Percentiles rank a stretch among this genome's conserved stretches.
Evolutionary conservation across 1,284 basidiomycete genomes (phyloP).

Genomic region (Tilletiaria anomala): DNA sequence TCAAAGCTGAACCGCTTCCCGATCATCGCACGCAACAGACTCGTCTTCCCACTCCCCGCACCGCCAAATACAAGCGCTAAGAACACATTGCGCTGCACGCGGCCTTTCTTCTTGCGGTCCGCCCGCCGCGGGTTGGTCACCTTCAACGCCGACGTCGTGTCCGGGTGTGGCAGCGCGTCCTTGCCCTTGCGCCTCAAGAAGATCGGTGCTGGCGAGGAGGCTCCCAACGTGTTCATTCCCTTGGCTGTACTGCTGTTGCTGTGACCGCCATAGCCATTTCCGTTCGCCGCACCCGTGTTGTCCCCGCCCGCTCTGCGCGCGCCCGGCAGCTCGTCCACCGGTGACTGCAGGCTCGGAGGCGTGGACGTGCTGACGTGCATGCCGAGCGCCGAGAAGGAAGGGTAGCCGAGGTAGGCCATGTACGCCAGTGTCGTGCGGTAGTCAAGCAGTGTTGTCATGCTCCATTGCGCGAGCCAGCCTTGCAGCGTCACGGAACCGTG

Average conservation of each 20-base stretch:
- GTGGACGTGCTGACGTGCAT: neutral
- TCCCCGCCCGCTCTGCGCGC: too few relatives aligned
- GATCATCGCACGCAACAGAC: constrained; percentile 66
- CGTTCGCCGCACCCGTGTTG: neutral
- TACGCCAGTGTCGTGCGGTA: constrained; percentile 82
- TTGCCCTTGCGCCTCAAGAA: too few relatives aligned
- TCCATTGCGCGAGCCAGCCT: constrained; percentile 98
- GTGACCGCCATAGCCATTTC: too few relatives aligned
- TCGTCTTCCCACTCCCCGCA: constrained; percentile 88
- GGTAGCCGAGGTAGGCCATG: constrained; percentile 84
- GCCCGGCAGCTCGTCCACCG: too few relatives aligned
- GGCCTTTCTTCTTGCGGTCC: constrained; percentile 57
- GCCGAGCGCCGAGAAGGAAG: constrained; percentile 28
- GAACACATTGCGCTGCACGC: constrained; percentile 30
- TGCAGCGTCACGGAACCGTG: constrained; percentile 80
- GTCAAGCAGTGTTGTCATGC: constrained; percentile 91
- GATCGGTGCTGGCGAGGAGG: too few relatives aligned
- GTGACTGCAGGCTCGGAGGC: neutral
- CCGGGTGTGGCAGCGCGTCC: too few relatives aligned
- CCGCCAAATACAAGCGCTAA: constrained; percentile 80
- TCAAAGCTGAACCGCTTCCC: constrained; percentile 49
- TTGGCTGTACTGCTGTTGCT: too few relatives aligned
- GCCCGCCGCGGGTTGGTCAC: constrained; percentile 12
- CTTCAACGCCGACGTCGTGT: constrained; percentile 28
- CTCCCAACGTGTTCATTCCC: too few relatives aligned